Conservation (phyloP, 2,329 filamentous ascomycete species). For the Cladophialophora exuberans region DNA sequence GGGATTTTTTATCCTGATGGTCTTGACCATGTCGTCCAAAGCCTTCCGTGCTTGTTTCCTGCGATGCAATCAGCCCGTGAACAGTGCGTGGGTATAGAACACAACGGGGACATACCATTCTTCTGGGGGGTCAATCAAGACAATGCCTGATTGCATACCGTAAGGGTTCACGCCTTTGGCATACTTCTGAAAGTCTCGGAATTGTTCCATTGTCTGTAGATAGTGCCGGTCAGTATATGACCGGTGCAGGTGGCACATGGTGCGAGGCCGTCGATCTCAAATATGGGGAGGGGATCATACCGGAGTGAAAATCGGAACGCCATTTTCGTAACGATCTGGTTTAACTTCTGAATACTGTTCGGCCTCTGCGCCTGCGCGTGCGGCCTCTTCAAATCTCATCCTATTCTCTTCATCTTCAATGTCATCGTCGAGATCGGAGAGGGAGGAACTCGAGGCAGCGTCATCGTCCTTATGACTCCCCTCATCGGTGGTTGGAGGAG, state of each 20-base stretch:
- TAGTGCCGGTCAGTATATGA: slow-evolving; percentile 11
- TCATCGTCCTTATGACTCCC: slow-evolving; percentile 45
- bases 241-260: background rate
- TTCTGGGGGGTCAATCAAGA: slow-evolving; percentile 90
- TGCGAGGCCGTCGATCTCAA: background rate
- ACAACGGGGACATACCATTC: slow-evolving; percentile 73
- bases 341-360: slow-evolving; percentile 76
- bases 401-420: slow-evolving; percentile 33
- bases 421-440: slow-evolving; percentile 33
- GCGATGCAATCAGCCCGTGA: slow-evolving; percentile 5
- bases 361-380: slow-evolving; percentile 44
- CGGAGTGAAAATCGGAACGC: slow-evolving; percentile 89
- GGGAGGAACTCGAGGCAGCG: slow-evolving; percentile 41
- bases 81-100: background rate
- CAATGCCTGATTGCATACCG: slow-evolving; percentile 95
- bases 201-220: slow-evolving; percentile 75
- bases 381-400: slow-evolving; percentile 34
- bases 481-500: slow-evolving; percentile 34
- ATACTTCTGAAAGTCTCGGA: slow-evolving; percentile 77
- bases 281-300: slow-evolving; percentile 45
- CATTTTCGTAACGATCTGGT: slow-evolving; percentile 85
- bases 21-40: slow-evolving; percentile 84
- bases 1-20: slow-evolving; percentile 90
- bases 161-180: slow-evolving; percentile 89
- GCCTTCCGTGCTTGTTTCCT: slow-evolving; percentile 40